A percentile compares a stretch with the other conserved stretches of the same genome.
Conservation (phyloP, 495 filamentous ascomycete genomes). For the Neurospora terricola region DNA sequence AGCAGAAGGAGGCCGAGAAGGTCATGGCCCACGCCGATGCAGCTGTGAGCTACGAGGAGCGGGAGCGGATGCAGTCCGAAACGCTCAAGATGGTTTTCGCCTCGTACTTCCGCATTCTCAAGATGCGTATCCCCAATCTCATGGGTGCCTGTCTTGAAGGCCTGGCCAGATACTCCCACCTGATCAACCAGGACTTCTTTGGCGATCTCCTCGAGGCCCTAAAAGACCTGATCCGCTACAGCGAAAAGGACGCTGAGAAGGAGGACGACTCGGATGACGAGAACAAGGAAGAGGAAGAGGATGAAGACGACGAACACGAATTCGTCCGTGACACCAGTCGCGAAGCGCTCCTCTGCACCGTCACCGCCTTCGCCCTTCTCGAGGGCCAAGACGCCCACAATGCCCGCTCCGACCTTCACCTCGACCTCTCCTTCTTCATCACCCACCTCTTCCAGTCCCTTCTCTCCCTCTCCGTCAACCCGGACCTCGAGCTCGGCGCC, state of each 20-base stretch:
- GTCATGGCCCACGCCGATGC: slow-evolving; percentile 92
- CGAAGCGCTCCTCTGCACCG: slow-evolving; percentile 85
- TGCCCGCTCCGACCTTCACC: slow-evolving; percentile 50
- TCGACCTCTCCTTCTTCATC: slow-evolving; percentile 92
- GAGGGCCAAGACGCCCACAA: slow-evolving; percentile 79
- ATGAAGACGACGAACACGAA: slow-evolving; percentile 28
- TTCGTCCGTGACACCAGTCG: slow-evolving; percentile 58
- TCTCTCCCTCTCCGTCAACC: slow-evolving; percentile 61
- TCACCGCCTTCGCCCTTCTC: slow-evolving; percentile 88
- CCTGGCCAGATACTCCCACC: slow-evolving; percentile 76
- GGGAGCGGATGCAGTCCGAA: slow-evolving; percentile 86
- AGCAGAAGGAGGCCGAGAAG: slow-evolving; percentile 79
- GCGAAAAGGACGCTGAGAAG: slow-evolving; percentile 37
- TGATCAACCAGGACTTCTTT: slow-evolving; percentile 98
- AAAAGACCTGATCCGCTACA: slow-evolving; percentile 75
- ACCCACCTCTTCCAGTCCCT: slow-evolving; percentile 83
- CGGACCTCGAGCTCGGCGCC: slow-evolving; percentile 75
- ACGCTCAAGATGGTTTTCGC: slow-evolving; percentile 93
- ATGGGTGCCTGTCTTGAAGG: slow-evolving; percentile 91
- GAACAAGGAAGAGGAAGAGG: slow-evolving; percentile 23
- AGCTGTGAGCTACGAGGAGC: slow-evolving; percentile 77
- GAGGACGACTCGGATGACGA: slow-evolving; percentile 9
- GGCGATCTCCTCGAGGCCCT: slow-evolving; percentile 89
- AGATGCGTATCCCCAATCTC: slow-evolving; percentile 61
- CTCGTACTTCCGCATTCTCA: slow-evolving; percentile 88